Base-by-base conservation (phyloP, 192 early-diverging fungal genomes). In the Phlyctochytrium arcticum region DNA sequence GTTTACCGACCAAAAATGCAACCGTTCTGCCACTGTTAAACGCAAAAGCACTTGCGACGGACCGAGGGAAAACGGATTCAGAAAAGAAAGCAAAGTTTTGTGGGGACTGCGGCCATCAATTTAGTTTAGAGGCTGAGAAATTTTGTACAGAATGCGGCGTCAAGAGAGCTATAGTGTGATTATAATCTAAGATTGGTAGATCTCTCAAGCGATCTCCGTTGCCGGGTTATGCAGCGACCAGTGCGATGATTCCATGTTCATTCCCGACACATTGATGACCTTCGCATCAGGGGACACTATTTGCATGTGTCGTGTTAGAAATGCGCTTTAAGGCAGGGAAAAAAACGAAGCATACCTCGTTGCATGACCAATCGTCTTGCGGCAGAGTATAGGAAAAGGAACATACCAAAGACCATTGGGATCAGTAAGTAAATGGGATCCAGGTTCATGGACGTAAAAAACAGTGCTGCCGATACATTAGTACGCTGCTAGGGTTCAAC, bases 401-500 rank as follows among this genome's bases (percentile, higher is more conserved):
- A 31, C 9, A 54, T 66, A 9, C 95, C 95, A 68, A 89, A 92
- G 10, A 67, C 83, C 10, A 92, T 64, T 6, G 95, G 88, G 53
- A 96, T 89, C 32, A 94, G 80, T 77, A 92, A 82, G 71, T 79
- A 92, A 31, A 92, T 60, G 36, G 86, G 89, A 54, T 86, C 78
- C 12, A 91, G 70, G 36, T 79, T 71, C 70, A 75, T 77, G 37
- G 85, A 89, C 21, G 85, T 91, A 47, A 87, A 78, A 71, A 98
- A 98, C 24, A 90, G 79, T 2, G 81, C 80, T 79, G 50, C 36
- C 42, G 57, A 70, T 23, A 62, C 1, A 55, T 50, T 9, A 33
- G 42, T 27, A 30, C 27, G 8, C 37, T 33, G 53, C 55, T 32
- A 9, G 60, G 12, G 33, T 49, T 39, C 12, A 19, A 9, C 24